phyloP scores from a whole-genome alignment of 2,329 filamentous ascomycete genomes.

The Aureobasidium pullulans region DNA sequence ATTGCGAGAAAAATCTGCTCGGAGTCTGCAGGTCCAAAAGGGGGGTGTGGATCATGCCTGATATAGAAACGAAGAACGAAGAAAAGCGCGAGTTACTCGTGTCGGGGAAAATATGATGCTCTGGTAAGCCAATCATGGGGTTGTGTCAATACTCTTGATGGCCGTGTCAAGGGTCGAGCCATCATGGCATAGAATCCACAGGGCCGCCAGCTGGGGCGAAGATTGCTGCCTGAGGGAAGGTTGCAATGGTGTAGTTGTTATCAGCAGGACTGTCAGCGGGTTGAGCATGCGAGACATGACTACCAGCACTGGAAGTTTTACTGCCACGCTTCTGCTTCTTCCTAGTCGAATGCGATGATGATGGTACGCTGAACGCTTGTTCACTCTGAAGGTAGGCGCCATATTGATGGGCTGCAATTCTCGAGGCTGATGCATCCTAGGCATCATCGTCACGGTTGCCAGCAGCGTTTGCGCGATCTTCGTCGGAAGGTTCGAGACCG shows the following conservation, averaged over 20 bases:
- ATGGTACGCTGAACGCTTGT: no score
- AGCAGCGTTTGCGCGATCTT: slow-evolving; percentile 7
- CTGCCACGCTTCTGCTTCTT: not conserved
- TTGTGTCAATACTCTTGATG: no score
- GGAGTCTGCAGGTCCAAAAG: no score
- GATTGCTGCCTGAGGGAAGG: no score
- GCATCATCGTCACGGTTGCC: not conserved
- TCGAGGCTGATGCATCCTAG: not conserved
- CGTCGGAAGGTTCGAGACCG: slow-evolving; percentile 19
- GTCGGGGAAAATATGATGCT: not conserved
- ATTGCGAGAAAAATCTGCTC: no score
- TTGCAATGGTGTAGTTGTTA: not conserved
- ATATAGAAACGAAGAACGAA: not conserved
- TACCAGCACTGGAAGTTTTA: not conserved
- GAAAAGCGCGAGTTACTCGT: not conserved
- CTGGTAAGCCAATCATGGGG: no score
- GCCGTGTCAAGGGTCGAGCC: not conserved
- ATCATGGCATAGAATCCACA: not conserved
- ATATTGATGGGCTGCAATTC: no score
- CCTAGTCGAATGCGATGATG: not conserved
- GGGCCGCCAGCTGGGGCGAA: not conserved
- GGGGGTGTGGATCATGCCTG: not conserved
- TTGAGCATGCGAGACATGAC: not conserved
- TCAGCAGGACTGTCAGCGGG: not conserved
- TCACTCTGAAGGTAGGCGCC: no score